Evolutionary conservation across 2,329 filamentous ascomycete species (phyloP).

Genomic region (Fusarium tricinctum): DNA sequence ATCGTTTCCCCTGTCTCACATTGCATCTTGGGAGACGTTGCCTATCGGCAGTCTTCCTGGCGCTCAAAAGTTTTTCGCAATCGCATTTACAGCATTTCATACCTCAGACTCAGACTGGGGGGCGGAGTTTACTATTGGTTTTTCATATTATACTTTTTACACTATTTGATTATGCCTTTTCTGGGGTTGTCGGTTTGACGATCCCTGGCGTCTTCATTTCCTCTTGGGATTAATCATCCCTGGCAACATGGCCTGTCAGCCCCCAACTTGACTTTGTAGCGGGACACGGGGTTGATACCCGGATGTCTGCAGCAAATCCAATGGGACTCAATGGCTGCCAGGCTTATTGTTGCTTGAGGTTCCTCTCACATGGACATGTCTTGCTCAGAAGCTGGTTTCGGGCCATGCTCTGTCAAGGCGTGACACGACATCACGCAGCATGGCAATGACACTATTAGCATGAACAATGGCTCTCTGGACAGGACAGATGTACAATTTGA

Average conservation of each 20-base stretch:
- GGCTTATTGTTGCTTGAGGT: slow-evolving; percentile 14
- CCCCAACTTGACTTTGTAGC: slow-evolving; percentile 27
- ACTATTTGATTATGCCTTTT: slow-evolving; percentile 7
- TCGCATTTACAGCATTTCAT: slow-evolving; percentile 41
- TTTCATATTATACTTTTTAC: slow-evolving; percentile 3
- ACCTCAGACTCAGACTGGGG: slow-evolving; percentile 18
- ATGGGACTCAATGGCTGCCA: slow-evolving; percentile 12
- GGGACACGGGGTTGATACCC: slow-evolving; percentile 16
- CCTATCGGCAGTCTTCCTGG: slow-evolving; percentile 31
- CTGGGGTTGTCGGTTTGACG: slow-evolving; percentile 9
- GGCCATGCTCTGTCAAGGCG: slow-evolving; percentile 18
- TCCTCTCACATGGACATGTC: slow-evolving; percentile 26
- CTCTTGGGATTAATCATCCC: slow-evolving; percentile 11
- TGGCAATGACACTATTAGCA: slow-evolving; percentile 38
- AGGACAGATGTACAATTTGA: slow-evolving; percentile 35
- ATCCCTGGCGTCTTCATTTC: slow-evolving; percentile 12
- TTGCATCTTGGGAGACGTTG: slow-evolving; percentile 30
- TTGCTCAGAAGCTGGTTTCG: slow-evolving; percentile 16
- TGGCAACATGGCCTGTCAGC: slow-evolving; percentile 6
- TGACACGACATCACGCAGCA: slow-evolving; percentile 23
- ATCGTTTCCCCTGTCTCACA: slow-evolving; percentile 21
- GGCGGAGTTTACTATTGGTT: slow-evolving; percentile 39
- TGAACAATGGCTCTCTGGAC: slow-evolving; percentile 22
- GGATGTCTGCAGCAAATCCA: slow-evolving; percentile 13
- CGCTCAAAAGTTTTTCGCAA: slow-evolving; percentile 47